Percentiles rank a stretch among this genome's conserved stretches.
Conservation (phyloP, 2,329 filamentous ascomycete species). For the Scedosporium minutisporum region DNA sequence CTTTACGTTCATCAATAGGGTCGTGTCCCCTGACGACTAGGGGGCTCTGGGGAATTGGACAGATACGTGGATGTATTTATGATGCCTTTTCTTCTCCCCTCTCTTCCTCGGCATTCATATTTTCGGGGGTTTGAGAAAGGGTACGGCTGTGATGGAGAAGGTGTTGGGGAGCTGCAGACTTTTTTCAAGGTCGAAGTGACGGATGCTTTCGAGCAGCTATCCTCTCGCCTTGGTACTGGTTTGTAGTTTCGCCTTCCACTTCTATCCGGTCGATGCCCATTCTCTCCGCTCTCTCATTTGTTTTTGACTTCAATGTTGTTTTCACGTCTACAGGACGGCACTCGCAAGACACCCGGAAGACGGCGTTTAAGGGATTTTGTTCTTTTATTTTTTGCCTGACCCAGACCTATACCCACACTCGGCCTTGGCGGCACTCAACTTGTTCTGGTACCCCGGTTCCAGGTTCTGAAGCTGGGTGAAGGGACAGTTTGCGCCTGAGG, state of each 20-base stretch:
- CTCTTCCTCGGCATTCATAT: no score
- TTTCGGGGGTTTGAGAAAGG: no score
- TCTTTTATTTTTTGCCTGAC: slow-evolving; percentile 1
- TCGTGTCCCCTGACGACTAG: not conserved
- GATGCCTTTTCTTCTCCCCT: not conserved
- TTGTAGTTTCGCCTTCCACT: not conserved
- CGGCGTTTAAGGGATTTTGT: slow-evolving; percentile 1
- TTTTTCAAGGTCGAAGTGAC: no score
- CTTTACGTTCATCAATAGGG: slow-evolving; percentile 1
- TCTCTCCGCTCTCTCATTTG: not conserved
- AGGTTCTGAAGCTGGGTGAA: not conserved
- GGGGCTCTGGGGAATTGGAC: not conserved
- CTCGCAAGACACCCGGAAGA: slow-evolving; percentile 6
- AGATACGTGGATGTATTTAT: not conserved
- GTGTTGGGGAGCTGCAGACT: no score
- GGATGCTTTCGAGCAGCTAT: not conserved
- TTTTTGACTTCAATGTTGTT: slow-evolving; percentile 1
- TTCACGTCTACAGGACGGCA: slow-evolving; percentile 1
- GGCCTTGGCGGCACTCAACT: not conserved
- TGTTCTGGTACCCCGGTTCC: not conserved
- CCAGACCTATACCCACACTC: slow-evolving; percentile 8
- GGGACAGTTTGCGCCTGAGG: not conserved
- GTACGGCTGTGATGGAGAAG: no score
- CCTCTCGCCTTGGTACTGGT: not conserved
- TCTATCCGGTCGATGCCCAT: not conserved